phyloP scores from a whole-genome alignment of 768 basidiomycete species.

The Pisolithus microcarpus region DNA sequence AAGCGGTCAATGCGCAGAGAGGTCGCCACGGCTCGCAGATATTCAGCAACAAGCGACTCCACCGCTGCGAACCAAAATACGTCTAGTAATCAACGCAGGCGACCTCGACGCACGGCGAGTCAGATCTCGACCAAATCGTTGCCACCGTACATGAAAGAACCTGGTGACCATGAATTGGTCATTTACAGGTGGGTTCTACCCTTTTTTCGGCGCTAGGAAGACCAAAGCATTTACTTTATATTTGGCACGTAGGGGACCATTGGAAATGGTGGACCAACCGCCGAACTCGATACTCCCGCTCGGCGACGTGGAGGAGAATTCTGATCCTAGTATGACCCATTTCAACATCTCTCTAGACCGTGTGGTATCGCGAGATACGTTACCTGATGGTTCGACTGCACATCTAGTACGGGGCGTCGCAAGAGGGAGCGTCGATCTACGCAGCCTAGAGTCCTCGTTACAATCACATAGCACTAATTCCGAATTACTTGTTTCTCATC shows the following conservation, averaged over 20 bases:
- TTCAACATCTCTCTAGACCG: slow-evolving; percentile 17
- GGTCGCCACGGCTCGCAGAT: neutral
- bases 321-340: slow-evolving; percentile 4
- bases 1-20: slow-evolving; percentile 13
- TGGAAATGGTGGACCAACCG: slow-evolving; percentile 16
- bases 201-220: neutral
- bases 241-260: slow-evolving; percentile 18
- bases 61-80: slow-evolving; percentile 7
- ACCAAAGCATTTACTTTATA: neutral
- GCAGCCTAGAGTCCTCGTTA: slow-evolving; percentile 13
- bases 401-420: slow-evolving; percentile 11
- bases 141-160: slow-evolving; percentile 78
- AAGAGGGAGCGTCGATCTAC: slow-evolving; percentile 8
- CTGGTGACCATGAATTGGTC: slow-evolving; percentile 76
- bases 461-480: slow-evolving; percentile 15
- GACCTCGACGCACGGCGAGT: slow-evolving; percentile 59
- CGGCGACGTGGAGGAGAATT: slow-evolving; percentile 18
- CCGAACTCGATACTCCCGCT: slow-evolving; percentile 12
- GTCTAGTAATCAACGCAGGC: slow-evolving; percentile 26
- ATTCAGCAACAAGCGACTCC: neutral
- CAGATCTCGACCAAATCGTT: slow-evolving; percentile 74
- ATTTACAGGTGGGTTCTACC: slow-evolving; percentile 39
- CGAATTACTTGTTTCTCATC: slow-evolving; percentile 15
- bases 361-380: slow-evolving; percentile 20
- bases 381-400: slow-evolving; percentile 15